phyloP scores from a whole-genome alignment of 129 eudicot genomes.

The Flaveria bidentis region DNA sequence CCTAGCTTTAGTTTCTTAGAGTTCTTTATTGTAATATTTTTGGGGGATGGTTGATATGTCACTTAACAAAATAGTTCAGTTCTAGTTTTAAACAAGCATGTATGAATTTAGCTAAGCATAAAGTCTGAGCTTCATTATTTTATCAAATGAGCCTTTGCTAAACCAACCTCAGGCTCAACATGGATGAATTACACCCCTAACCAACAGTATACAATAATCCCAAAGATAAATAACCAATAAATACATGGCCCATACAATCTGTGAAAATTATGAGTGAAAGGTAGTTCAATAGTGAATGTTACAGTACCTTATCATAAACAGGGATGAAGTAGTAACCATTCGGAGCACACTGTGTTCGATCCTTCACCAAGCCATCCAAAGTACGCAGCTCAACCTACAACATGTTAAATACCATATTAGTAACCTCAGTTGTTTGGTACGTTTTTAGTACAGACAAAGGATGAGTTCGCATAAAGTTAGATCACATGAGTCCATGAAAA shows the following conservation, averaged over 20 bases:
- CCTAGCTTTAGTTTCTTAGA: constrained; percentile 11
- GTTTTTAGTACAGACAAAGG: neutral
- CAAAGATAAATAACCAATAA: constrained; percentile 4
- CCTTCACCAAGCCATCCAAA: constrained; percentile 95
- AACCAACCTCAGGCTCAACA: constrained; percentile 15
- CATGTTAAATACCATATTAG: constrained; percentile 21
- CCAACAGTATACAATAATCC: constrained; percentile 22
- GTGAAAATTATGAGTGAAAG: neutral
- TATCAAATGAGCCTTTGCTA: constrained; percentile 9
- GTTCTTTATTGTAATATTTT: neutral
- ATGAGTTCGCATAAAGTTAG: neutral
- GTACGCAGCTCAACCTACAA: constrained; percentile 94
- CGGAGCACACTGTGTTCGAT: constrained; percentile 97
- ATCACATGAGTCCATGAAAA: neutral
- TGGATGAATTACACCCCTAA: constrained; percentile 19
- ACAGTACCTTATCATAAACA: constrained; percentile 92
- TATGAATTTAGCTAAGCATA: constrained; percentile 8
- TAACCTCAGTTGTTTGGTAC: constrained; percentile 14
- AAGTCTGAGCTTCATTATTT: neutral
- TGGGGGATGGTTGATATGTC: neutral
- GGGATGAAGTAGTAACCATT: constrained; percentile 99
- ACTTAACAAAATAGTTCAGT: neutral
- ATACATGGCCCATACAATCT: neutral
- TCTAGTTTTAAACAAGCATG: neutral
- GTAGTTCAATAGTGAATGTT: constrained; percentile 2